Conservation (phyloP, 495 filamentous ascomycete species). For the Talaromyces ruber region DNA sequence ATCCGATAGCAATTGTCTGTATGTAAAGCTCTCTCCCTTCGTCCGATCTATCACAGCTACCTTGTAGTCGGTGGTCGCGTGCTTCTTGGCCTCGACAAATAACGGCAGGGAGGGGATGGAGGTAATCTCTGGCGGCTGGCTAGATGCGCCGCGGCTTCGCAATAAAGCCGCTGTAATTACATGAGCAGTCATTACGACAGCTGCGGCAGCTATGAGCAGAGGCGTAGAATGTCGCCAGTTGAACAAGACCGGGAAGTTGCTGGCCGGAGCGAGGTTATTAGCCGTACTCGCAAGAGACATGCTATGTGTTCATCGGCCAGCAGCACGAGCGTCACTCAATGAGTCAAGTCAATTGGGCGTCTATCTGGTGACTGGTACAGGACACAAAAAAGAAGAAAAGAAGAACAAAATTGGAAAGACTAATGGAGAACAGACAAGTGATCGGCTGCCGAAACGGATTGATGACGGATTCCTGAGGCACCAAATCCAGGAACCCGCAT, state of each 20-base stretch:
- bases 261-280: neutral
- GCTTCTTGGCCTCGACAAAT: constrained; percentile 49
- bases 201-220: neutral
- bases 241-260: neutral
- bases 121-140: neutral
- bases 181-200: neutral
- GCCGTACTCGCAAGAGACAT: neutral
- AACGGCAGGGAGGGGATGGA: constrained; percentile 61
- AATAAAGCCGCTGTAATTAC: neutral
- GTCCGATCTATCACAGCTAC: constrained; percentile 67
- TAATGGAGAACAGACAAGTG: neutral
- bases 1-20: constrained; percentile 70
- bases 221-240: neutral
- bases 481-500: neutral
- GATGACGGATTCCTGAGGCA: neutral
- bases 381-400: neutral
- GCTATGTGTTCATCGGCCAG: neutral
- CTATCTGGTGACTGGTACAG: too few species aligned
- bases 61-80: constrained; percentile 51
- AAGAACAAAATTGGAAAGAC: neutral
- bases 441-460: neutral
- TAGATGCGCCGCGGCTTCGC: neutral
- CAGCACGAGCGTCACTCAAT: neutral
- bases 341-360: neutral
- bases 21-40: constrained; percentile 66